Evolutionary conservation across 768 basidiomycete species (phyloP).

Genomic region (Gyrodon lividus): DNA sequence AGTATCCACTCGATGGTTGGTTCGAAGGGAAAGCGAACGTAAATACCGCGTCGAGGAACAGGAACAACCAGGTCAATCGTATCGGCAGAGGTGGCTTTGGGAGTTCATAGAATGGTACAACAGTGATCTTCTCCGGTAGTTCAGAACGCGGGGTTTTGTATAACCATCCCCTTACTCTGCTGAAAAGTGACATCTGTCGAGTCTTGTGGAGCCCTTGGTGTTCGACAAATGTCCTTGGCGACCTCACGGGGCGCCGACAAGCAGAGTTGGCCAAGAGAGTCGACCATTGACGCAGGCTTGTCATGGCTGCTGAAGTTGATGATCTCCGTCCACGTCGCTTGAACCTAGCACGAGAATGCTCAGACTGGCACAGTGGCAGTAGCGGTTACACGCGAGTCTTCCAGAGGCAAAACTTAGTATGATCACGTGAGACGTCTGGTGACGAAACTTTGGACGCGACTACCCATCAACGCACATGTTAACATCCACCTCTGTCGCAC

Average conservation of each 20-base stretch:
- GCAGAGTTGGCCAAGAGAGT: slow-evolving; percentile 3
- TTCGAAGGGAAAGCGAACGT: slow-evolving; percentile 21
- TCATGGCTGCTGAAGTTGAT: slow-evolving; percentile 8
- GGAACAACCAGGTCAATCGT: slow-evolving; percentile 27
- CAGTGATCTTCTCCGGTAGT: slow-evolving; percentile 15
- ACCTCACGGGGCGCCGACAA: neutral
- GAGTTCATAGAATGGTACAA: slow-evolving; percentile 28
- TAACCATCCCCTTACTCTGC: neutral
- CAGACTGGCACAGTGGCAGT: slow-evolving; percentile 60
- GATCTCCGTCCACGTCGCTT: neutral
- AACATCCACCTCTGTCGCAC: slow-evolving; percentile 54
- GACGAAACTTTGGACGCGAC: too few relatives aligned
- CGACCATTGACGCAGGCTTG: slow-evolving; percentile 9
- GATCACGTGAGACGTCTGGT: slow-evolving; percentile 7
- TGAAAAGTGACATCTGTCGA: slow-evolving; percentile 18
- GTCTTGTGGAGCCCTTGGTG: neutral
- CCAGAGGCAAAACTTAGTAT: neutral
- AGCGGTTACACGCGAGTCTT: slow-evolving; percentile 38
- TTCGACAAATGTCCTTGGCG: neutral
- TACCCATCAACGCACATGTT: too few relatives aligned
- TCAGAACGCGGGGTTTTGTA: slow-evolving; percentile 18
- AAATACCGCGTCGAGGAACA: slow-evolving; percentile 29
- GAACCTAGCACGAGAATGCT: slow-evolving; percentile 1
- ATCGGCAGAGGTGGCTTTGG: slow-evolving; percentile 16
- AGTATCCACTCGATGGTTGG: neutral